phyloP scores from a whole-genome alignment of 805 yeast genomes.

The fission yeast (Schizosaccharomyces pombe) region DNA sequence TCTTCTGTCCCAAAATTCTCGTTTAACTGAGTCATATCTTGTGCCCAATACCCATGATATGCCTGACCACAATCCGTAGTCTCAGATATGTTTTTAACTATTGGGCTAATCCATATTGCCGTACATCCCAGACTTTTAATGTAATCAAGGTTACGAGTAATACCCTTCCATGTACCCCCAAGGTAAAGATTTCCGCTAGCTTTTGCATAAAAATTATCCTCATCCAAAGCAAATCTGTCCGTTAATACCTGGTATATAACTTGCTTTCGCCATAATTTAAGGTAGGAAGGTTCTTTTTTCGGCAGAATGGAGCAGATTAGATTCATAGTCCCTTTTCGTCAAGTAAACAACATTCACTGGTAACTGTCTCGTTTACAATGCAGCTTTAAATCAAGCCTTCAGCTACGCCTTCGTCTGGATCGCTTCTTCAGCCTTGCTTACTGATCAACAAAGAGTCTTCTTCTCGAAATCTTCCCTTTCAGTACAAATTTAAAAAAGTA shows the following conservation, averaged over 20 bases:
- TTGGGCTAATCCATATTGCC: slow-evolving; percentile 7
- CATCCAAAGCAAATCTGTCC: slow-evolving; percentile 6
- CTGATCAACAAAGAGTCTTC: too few species aligned
- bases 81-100: slow-evolving; percentile 5
- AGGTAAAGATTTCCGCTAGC: slow-evolving; percentile 2
- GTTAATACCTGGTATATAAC: slow-evolving; percentile 5
- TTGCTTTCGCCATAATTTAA: slow-evolving; percentile 2
- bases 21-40: not conserved
- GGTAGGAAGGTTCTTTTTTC: too few species aligned
- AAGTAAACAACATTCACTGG: too few species aligned
- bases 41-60: slow-evolving; percentile 6
- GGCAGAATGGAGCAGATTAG: too few species aligned
- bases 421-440: too few species aligned
- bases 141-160: slow-evolving; percentile 5
- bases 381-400: too few species aligned
- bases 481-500: too few species aligned
- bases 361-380: too few species aligned
- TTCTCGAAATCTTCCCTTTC: too few species aligned
- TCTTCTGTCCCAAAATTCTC: not conserved
- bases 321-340: too few species aligned
- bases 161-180: slow-evolving; percentile 7
- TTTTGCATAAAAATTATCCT: not conserved
- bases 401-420: too few species aligned
- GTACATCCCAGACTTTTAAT: slow-evolving; percentile 6
- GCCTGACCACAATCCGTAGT: slow-evolving; percentile 4